A percentile compares a stretch with the other conserved stretches of the same genome.
phyloP scores from a whole-genome alignment of 1,284 basidiomycete genomes.

The Melampsora larici-populina region DNA sequence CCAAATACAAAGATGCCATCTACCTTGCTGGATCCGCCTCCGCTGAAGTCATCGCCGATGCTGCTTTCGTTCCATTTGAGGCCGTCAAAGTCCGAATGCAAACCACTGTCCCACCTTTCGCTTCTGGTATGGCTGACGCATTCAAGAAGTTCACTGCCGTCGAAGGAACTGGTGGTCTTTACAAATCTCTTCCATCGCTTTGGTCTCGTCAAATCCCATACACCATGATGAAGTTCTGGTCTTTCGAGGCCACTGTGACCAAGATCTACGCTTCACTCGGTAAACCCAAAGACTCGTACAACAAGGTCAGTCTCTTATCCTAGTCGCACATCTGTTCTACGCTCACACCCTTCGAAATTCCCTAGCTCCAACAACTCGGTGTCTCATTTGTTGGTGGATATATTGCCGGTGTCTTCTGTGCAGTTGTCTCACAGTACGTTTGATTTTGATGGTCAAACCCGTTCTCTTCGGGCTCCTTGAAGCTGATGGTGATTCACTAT shows the following conservation, averaged over 20 bases:
- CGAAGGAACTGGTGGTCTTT: conserved; percentile 51
- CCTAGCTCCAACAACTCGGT: conserved; percentile 51
- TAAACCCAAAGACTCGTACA: conserved; percentile 50
- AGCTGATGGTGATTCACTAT: neutral
- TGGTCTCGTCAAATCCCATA: conserved; percentile 53
- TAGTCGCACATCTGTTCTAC: neutral
- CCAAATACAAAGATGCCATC: conserved; percentile 53
- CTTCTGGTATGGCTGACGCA: conserved; percentile 47
- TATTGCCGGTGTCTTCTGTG: conserved; percentile 53
- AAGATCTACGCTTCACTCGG: conserved; percentile 48
- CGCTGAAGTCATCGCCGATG: conserved; percentile 52
- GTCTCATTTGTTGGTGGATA: conserved; percentile 49
- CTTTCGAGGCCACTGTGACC: conserved; percentile 52
- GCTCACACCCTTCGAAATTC: neutral
- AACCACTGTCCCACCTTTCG: conserved; percentile 53
- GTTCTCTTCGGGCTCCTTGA: neutral
- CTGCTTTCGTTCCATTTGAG: conserved; percentile 52
- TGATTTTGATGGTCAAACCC: neutral
- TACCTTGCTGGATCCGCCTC: conserved; percentile 53
- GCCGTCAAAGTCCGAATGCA: conserved; percentile 54
- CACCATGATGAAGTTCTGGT: conserved; percentile 50
- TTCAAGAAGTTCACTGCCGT: conserved; percentile 49
- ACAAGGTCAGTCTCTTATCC: conserved; percentile 46
- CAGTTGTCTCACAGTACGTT: conserved; percentile 50
- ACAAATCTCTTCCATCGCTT: conserved; percentile 52